Percentiles rank a stretch among this genome's conserved stretches.
phyloP scores from a whole-genome alignment of 2,329 filamentous ascomycete genomes.

The Neurospora sp. region DNA sequence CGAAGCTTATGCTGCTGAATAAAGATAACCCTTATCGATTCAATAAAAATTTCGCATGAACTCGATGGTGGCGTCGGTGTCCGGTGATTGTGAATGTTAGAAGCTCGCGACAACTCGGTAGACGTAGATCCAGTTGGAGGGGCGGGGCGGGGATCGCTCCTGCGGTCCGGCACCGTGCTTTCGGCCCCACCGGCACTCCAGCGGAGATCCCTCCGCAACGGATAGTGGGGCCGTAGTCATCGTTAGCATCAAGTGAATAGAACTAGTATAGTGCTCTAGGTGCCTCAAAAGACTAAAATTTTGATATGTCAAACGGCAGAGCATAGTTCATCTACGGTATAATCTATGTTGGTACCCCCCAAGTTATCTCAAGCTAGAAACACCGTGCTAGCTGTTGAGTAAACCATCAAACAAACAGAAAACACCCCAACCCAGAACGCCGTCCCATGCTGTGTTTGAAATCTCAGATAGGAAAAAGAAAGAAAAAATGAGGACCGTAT shows the following conservation, averaged over 20 bases:
- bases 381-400: neutral
- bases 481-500: neutral
- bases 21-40: conserved; percentile 12
- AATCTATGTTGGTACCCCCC: neutral
- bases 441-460: conserved; percentile 6
- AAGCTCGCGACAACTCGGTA: neutral
- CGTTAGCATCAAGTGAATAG: neutral
- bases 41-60: neutral
- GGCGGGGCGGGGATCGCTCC: neutral
- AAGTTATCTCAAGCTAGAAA: neutral
- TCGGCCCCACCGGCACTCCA: neutral
- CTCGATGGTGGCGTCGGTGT: neutral
- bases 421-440: conserved; percentile 7
- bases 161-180: neutral
- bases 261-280: neutral
- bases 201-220: neutral
- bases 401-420: neutral
- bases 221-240: neutral
- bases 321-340: neutral
- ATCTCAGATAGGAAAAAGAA: neutral
- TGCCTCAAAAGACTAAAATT: neutral
- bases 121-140: neutral
- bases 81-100: neutral
- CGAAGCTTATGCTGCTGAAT: neutral
- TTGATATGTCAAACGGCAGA: neutral